Base-by-base conservation (phyloP, 129 eudicot genomes). In the Pseudognaphalium luteoalbum region DNA sequence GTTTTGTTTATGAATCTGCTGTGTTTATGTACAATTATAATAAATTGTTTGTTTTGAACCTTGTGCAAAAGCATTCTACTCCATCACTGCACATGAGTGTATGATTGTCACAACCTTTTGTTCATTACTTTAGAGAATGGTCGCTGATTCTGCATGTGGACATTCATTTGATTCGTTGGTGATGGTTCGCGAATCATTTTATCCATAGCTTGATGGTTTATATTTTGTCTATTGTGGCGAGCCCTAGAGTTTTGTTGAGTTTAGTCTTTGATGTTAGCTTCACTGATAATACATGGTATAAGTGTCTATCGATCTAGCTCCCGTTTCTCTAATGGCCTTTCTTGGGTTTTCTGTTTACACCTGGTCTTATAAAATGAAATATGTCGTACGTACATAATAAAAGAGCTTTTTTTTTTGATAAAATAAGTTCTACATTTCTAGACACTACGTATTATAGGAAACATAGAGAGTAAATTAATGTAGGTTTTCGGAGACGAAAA, bases 341-440 rank as follows among this genome's bases (percentile, higher is more conserved):
- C 63, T 73, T 59, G 78, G 78, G 69, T 60, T 74, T 17, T 57
- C 19, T 57, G 62, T 19, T 57, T 12, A 11, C 52, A 44, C 52
- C 16, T 44, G 52, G 16, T 17, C 16, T 44, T 44, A 44, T 11
- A 3, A 44, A 44, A 44, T 44, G 52, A 11, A 44, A 44, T 11
- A 42, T 17, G 12, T 44, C 17, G 4, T 12, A 44, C 51, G 16
- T 44, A 44, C 52, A 44, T 44, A 44, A 4, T 11, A 44, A 44
- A n/a, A n/a, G n/a, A 11, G 2, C 1, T 17, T 44, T 11, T 44
- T 12, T 12, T 44, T 11, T 0, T 10, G 52, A 44, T 44, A 44
- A 44, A 44, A 44, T 44, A 44, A 44, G 17, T 12, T 44, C 16
- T 44, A 44, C 52, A 10, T 3, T 44, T 44, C 15, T 44, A 12